Base-by-base conservation (phyloP, 1,139 yeast genomes). In the Debaryomycetaceae sp. region DNA sequence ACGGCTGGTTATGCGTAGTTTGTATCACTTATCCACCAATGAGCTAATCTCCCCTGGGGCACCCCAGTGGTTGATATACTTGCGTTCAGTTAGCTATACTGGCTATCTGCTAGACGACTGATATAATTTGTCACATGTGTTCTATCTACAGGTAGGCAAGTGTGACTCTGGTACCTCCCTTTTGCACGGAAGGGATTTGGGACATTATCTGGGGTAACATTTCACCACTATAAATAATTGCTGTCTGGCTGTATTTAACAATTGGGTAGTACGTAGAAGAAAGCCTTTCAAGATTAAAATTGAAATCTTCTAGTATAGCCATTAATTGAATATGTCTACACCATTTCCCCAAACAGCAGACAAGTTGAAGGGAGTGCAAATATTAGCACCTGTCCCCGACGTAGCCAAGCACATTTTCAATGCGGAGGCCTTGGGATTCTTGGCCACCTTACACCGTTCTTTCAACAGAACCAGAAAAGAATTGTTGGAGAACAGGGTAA, bases 401-500 rank as follows among this genome's bases (percentile, higher is more conserved):
- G 68, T 66, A 39, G 83, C 89, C 29, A 72, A 75, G 57, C 84
- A 80, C 64, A 80, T 86, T 55, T 74, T 83, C 57, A 80, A 84
- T 46, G 69, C 78, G 11, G 90, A 84, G 51, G 89, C 93, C 2
- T 68, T 86, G 46, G 87, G 83, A 20, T 82, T 86, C 56, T 76
- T 86, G 45, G 89, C 90, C 22, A 78, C 85, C 36, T 76, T 86
- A 49, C 93, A 86, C 66, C 80, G 91, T 57, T 72, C 83, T 44
- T 86, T 86, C 72, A 78, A 84, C 58, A 69, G 66, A 44, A 78
- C 76, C 39, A 78, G 95, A 65, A 71, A 76, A 58, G 73, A 73
- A 51, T 76, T 86, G 56, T 76, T 86, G 51, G 75, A 73, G 40
- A 78, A 79, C 60, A 78, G 93, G 58, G 75, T 75, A 49, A 70